These are phyloP conservation scores for Malus hybrid DNA, from an alignment of 331 rosid species.

Conservation along the genomic window DNA sequence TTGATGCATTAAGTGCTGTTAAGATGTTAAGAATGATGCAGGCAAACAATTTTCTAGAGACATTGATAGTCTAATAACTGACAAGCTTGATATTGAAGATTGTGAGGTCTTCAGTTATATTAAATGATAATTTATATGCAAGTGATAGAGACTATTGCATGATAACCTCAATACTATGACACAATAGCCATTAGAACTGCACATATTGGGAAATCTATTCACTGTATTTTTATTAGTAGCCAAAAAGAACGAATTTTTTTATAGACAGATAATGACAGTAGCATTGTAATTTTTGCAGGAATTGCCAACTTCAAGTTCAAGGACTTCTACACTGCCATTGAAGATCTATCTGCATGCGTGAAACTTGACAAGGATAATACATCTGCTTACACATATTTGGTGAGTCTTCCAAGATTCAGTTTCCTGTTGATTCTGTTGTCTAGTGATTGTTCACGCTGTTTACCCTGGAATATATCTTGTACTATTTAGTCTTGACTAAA, in stretches of 20 bases:
- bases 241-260: background rate
- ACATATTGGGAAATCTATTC: background rate
- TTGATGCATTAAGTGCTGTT: background rate
- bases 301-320: constrained; percentile 85
- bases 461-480: constrained; percentile 12
- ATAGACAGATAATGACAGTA: background rate
- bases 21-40: background rate
- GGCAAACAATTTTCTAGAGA: background rate
- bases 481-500: constrained; percentile 10
- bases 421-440: constrained; percentile 12
- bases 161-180: too few relatives aligned
- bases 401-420: constrained; percentile 31
- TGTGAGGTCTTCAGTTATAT: background rate
- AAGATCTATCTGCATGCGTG: constrained; percentile 74
- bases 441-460: constrained; percentile 11
- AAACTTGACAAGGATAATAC: constrained; percentile 65
- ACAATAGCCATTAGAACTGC: too few relatives aligned
- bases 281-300: constrained; percentile 36
- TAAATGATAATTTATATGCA: background rate
- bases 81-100: background rate
- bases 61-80: background rate
- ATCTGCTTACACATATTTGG: constrained; percentile 89
- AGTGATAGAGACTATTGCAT: background rate
- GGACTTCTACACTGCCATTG: constrained; percentile 66
- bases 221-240: background rate